Percentiles rank a stretch among this genome's conserved stretches.
Conservation (phyloP, 169 alveolate genomes). For the Plasmodium fragile region DNA sequence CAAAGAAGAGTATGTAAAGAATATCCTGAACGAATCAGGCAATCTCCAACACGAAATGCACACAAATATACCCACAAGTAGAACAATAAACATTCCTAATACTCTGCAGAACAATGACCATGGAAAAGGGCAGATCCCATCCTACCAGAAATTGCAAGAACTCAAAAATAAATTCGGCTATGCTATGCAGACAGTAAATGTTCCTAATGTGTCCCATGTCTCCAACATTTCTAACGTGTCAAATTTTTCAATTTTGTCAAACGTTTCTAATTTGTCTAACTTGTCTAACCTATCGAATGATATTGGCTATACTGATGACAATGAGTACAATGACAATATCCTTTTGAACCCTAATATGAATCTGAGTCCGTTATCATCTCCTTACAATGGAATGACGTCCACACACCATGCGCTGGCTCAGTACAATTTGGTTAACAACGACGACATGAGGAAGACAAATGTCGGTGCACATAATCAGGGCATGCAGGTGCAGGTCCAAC, state of each 20-base stretch:
- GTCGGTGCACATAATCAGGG: neutral
- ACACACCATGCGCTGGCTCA: neutral
- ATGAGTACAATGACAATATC: neutral
- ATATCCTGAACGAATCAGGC: neutral
- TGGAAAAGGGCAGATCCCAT: neutral
- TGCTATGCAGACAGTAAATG: neutral
- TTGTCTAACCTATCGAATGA: neutral
- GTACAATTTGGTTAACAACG: neutral
- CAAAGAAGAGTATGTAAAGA: slow-evolving; percentile 6
- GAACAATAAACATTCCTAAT: slow-evolving; percentile 8
- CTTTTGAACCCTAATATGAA: slow-evolving; percentile 15
- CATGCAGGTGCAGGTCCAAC: slow-evolving; percentile 20
- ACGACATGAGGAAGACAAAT: slow-evolving; percentile 19
- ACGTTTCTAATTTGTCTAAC: neutral
- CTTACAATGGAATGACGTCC: neutral
- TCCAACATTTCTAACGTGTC: neutral
- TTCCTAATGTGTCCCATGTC: neutral
- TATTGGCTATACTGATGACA: neutral
- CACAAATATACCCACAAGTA: neutral
- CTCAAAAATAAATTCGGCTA: neutral
- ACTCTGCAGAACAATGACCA: slow-evolving; percentile 5
- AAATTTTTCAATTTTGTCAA: neutral
- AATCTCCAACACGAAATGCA: neutral
- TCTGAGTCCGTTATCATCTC: neutral
- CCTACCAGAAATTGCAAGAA: slow-evolving; percentile 23